Percentiles rank a stretch among this genome's conserved stretches.
phyloP scores from a whole-genome alignment of 2,329 filamentous ascomycete genomes.

The Coniochaeta sp. region DNA sequence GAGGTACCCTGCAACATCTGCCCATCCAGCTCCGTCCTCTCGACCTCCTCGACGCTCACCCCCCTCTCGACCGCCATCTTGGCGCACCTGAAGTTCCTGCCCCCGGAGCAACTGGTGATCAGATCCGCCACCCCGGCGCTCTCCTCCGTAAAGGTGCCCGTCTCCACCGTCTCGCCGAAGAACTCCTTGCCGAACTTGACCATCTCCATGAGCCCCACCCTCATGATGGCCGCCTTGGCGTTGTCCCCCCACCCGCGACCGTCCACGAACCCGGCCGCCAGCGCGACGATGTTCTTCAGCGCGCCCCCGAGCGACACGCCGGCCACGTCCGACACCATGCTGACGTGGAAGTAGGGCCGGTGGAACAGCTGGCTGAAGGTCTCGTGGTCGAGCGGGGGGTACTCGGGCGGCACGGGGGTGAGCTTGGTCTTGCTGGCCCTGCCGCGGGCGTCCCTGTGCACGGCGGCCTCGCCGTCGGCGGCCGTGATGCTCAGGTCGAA shows the following conservation, averaged over 20 bases:
- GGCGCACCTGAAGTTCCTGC: constrained; percentile 90
- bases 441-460: constrained; percentile 64
- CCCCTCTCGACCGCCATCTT: constrained; percentile 78
- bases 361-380: constrained; percentile 85
- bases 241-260: constrained; percentile 97
- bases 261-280: constrained; percentile 91
- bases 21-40: constrained; percentile 83
- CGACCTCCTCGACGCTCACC: constrained; percentile 76
- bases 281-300: constrained; percentile 91
- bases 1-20: constrained; percentile 94
- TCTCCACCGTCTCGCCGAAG: constrained; percentile 74
- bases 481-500: constrained; percentile 41
- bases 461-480: constrained; percentile 33
- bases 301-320: constrained; percentile 92
- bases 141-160: constrained; percentile 91
- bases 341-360: constrained; percentile 94
- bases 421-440: constrained; percentile 62
- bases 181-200: constrained; percentile 92
- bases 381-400: constrained; percentile 77
- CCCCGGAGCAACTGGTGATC: constrained; percentile 87
- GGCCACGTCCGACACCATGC: constrained; percentile 89
- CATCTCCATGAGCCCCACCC: constrained; percentile 91
- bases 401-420: constrained; percentile 69
- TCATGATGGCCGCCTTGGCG: constrained; percentile 97
- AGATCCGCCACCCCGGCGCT: constrained; percentile 92